Evolutionary conservation across 2,329 filamentous ascomycete species (phyloP), one percentile per base, ranked within the genome.

Genomic region (Clonostachys byssicola): DNA sequence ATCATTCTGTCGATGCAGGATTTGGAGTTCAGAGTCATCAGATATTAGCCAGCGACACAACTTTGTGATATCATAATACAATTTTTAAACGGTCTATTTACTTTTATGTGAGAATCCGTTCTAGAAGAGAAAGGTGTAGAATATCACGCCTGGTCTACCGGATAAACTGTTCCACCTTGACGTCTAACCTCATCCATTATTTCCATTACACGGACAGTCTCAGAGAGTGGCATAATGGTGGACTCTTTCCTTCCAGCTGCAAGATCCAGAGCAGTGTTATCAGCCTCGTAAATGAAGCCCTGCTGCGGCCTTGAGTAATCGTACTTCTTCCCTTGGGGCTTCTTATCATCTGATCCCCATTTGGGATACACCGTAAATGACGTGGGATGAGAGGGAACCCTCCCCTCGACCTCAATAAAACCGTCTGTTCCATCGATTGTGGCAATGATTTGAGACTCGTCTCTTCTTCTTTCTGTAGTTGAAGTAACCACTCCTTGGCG

Each of bases 211-310:
- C 67, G 61, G 12, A 77, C 46, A 0, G 72, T 76, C 57, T 76
- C 72, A 0, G 60, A 54, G 67, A 67, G 73, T 0, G 73, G 71
- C 66, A 77, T 71, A 5, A 66, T 58, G 1, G 55, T 54, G 45
- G 63, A 73, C 51, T 75, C 58, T 6, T 6, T 59, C 43, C 55
- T 63, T 0, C 66, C 67, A 5, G 63, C 61, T 3, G 60, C 59
- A 40, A 74, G 60, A 49, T 72, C 68, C 5, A 63, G 42, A 0
- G 72, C 72, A 6, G 67, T 66, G 0, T 64, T 63, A 49, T 74
- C 71, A 4, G 70, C 70, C 51, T 78, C 74, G 58, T 58, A 75
- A 56, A 61, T 70, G 46, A 72, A 74, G 0, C 66, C 70, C 33
- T 57, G 56, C 1, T 60, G 59, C 14, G 18, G 42, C 14, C 58